A percentile compares a stretch with the other conserved stretches of the same genome.
phyloP scores from a whole-genome alignment of 768 basidiomycete genomes.

The Mycena rebaudengoi region DNA sequence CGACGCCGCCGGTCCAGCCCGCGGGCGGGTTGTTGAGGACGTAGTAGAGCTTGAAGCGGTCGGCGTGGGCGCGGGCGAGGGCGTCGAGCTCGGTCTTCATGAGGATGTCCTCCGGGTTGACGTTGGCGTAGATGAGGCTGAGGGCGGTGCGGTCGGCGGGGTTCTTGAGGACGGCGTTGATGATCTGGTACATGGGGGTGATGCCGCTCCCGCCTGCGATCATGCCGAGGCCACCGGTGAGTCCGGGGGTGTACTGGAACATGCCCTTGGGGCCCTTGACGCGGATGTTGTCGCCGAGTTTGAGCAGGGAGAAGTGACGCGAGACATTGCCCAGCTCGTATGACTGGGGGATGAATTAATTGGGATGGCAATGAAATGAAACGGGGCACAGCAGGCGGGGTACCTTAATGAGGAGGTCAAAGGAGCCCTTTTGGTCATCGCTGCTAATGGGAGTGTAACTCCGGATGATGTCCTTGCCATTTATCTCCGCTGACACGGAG shows the following conservation, averaged over 20 bases:
- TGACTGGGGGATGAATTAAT: constrained; percentile 72
- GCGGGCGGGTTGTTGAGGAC: constrained; percentile 95
- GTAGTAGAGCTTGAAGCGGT: constrained; percentile 81
- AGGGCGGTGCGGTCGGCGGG: constrained; percentile 85
- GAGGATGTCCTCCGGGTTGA: constrained; percentile 91
- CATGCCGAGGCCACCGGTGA: constrained; percentile 89
- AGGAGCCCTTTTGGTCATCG: constrained; percentile 92
- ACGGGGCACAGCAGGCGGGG: constrained; percentile 15
- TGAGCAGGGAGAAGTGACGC: constrained; percentile 80
- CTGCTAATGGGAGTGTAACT: constrained; percentile 96
- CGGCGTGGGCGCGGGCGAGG: constrained; percentile 66
- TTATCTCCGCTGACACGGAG: constrained; percentile 87
- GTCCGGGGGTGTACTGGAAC: constrained; percentile 81
- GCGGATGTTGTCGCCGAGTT: constrained; percentile 86
- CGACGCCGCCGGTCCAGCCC: constrained; percentile 87
- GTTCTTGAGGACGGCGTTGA: constrained; percentile 91
- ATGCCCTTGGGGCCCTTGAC: constrained; percentile 97
- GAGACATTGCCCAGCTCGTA: constrained; percentile 99
- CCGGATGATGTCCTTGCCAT: constrained; percentile 89
- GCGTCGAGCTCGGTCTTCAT: constrained; percentile 88
- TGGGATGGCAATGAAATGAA: constrained; percentile 1
- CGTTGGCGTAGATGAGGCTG: constrained; percentile 96
- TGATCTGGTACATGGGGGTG: constrained; percentile 99
- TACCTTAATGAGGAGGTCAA: constrained; percentile 98
- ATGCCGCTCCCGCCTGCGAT: constrained; percentile 99